These are phyloP conservation scores for Tricholoma saponaceum DNA, from an alignment of 768 basidiomycete genomes.

Conservation along the genomic window DNA sequence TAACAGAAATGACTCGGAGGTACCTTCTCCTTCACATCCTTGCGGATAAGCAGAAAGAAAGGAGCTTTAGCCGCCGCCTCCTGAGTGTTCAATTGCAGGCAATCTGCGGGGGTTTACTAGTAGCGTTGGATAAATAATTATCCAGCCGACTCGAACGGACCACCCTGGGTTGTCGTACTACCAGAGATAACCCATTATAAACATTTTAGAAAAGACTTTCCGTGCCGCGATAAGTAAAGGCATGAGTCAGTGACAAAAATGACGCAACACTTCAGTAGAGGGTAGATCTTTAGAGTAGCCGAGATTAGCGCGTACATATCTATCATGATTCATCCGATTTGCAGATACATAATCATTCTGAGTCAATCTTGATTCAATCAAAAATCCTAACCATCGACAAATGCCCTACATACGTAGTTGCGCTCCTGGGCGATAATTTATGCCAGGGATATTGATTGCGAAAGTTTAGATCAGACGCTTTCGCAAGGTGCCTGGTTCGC, in stretches of 20 bases:
- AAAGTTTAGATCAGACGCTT: background rate
- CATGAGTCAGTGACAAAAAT: too few relatives aligned
- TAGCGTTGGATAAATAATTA: background rate
- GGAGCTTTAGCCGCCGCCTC: background rate
- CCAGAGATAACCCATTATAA: background rate
- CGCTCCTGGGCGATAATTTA: too few relatives aligned
- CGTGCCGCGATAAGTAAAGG: too few relatives aligned
- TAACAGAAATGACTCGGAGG: background rate
- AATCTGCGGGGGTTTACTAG: background rate
- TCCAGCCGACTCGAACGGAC: background rate
- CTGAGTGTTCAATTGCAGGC: background rate
- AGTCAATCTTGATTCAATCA: background rate
- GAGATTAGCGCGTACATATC: background rate
- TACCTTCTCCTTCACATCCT: background rate
- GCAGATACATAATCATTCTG: too few relatives aligned
- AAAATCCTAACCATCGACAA: background rate
- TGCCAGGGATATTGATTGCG: too few relatives aligned
- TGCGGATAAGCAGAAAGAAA: background rate
- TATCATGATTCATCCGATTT: too few relatives aligned
- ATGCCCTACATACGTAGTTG: too few relatives aligned
- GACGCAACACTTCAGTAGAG: too few relatives aligned
- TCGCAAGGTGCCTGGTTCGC: too few relatives aligned
- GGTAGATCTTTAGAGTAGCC: background rate
- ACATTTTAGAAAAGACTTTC: background rate
- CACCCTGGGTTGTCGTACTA: background rate